Evolutionary conservation across 192 early-diverging fungal species (phyloP), one percentile per base, ranked within the genome.

Genomic region (Rhizoclosmatium globosum): DNA sequence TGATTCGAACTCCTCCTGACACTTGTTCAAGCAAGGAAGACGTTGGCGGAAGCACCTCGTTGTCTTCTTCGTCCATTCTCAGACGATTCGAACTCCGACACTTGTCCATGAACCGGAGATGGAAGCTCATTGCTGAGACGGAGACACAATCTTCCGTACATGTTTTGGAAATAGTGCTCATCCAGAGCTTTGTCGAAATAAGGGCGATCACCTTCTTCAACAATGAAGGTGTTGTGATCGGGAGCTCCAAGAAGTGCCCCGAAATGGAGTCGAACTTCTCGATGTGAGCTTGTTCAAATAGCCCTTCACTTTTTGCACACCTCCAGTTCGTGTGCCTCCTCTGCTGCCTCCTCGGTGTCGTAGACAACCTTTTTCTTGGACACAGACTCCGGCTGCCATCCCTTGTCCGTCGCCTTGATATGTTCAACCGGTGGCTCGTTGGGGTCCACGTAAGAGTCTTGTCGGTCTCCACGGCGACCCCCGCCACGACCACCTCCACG

Each of bases 51-150:
- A n/a, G n/a, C n/a, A n/a, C n/a, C 39, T 59, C 76, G 7, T 68
- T 77, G 62, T 91, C 87, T 2, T 82, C 79, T 53, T 83, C 19
- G 85, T 56, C 90, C 90, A 91, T 85, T 98, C 90, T 93, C 94
- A 61, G 93, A 94, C 45, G 83, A 84, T 87, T 97, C 95, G 84
- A 98, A 99, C 79, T 96, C 98, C 99, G 98, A 87, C 97, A 98
- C 74, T 93, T 90, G 82, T 94, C 95, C 48, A 99, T n/a, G n/a
- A n/a, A n/a, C n/a, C n/a, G n/a, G 71, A 41, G 80, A 78, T 31
- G 90, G 90, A 3, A 91, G 80, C 79, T 89, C 85, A 44, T 38
- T 71, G 45, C 79, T 82, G 79, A 99, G 84, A 79, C 90, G 89
- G 56, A 88, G 82, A 87, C 96, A 97, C 65, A 99, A 88, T 57